Evolutionary conservation across 2,329 filamentous ascomycete species (phyloP), one percentile per base, ranked within the genome.

Genomic region (Dothidotthia symphoricarpi): DNA sequence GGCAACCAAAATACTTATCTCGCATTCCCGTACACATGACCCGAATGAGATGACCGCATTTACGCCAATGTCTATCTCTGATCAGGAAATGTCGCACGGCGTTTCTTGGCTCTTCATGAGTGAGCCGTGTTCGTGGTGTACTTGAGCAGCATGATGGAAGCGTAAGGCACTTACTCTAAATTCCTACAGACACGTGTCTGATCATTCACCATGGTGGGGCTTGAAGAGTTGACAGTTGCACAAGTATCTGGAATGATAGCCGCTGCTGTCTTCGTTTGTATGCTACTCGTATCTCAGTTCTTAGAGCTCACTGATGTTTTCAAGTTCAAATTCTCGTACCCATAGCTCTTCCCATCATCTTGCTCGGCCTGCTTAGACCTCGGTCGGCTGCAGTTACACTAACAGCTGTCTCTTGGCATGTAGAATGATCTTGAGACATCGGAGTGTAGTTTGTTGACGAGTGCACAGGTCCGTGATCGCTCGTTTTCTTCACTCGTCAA

Each of bases 171-270:
- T 27, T 4, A 4, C 25, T 4, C 12, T 33, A n/a, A 6, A 14
- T n/a, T n/a, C n/a, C n/a, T n/a, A n/a, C n/a, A n/a, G n/a, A n/a
- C n/a, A n/a, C n/a, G n/a, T n/a, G n/a, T n/a, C n/a, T 12, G 6
- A n/a, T 27, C 25, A 16, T 17, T n/a, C 33, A 35, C 6, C 6
- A 47, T 49, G 45, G 8, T 46, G 12, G 14, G 19, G 10, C 28
- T 49, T 24, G 27, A 49, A 10, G 45, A 47, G 35, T 33, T 53
- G 13, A 68, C 65, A 2, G 53, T 71, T 22, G 67, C 63, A 30
- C 52, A 69, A 37, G 64, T 69, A 12, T 67, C 69, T 25, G 69
- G 67, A 36, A 57, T 69, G 26, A 69, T 72, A 31, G 67, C 67
- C 15, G 64, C 65, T 2, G 63, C 47, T 10, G 53, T 70, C 22